phyloP scores from a whole-genome alignment of 2,329 filamentous ascomycete species.

The Cladobotryum protrusum region DNA sequence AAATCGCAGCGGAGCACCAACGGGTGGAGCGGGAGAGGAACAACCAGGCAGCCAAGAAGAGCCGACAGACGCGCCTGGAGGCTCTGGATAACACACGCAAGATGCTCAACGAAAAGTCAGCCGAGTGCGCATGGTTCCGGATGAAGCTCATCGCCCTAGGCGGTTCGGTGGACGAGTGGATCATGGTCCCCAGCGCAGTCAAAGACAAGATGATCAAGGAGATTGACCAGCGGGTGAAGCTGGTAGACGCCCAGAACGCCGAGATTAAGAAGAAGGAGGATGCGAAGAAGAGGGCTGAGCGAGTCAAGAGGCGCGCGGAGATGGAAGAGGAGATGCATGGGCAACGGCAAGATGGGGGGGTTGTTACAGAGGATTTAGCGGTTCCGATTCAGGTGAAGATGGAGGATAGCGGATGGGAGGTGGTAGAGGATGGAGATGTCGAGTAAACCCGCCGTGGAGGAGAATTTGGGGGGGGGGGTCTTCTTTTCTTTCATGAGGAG shows the following conservation, averaged over 20 bases:
- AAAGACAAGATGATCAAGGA: constrained; percentile 18
- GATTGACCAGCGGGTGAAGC: constrained; percentile 15
- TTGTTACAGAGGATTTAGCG: not conserved
- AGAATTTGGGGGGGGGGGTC: no score
- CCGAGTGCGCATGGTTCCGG: constrained; percentile 24
- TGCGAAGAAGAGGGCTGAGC: constrained; percentile 16
- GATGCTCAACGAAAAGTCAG: constrained; percentile 19
- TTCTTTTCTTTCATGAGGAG: no score
- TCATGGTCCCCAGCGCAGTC: constrained; percentile 10
- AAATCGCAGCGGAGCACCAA: constrained; percentile 20
- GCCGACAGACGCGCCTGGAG: constrained; percentile 26
- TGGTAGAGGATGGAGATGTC: no score
- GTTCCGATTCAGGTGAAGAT: not conserved
- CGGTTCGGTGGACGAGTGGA: constrained; percentile 17
- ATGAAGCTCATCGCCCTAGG: constrained; percentile 21
- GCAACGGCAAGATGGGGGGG: not conserved
- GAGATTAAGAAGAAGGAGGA: constrained; percentile 17
- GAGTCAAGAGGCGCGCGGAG: constrained; percentile 7
- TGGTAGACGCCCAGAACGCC: constrained; percentile 12
- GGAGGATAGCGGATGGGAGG: no score
- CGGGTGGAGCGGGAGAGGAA: constrained; percentile 27
- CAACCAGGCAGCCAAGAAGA: constrained; percentile 33
- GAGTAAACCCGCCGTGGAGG: no score
- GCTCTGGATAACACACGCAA: constrained; percentile 15
- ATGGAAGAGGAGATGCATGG: not conserved